Evolutionary conservation across 2,329 filamentous ascomycete species (phyloP), one percentile per base, ranked within the genome.

Genomic region (Pseudopithomyces maydicus): DNA sequence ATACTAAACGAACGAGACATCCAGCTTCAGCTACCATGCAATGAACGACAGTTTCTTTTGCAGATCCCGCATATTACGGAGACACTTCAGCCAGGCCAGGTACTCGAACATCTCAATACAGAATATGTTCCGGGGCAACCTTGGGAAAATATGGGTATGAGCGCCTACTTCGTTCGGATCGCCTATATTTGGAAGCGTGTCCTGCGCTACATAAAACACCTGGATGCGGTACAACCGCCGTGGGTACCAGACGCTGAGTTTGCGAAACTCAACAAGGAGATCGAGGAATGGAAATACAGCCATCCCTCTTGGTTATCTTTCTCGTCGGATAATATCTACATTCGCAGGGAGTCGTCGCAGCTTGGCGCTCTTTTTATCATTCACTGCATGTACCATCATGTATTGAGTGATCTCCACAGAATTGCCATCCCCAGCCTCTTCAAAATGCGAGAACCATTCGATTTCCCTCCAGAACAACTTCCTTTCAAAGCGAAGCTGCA

Each of bases 371-470:
- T 73, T 0, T 66, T 73, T 17, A 65, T 73, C 20, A 67, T 72
- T 8, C 70, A 73, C 36, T 72, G 69, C 67, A 72, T 73, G 69
- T 73, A 73, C 38, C 69, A 73, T 36, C 70, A 73, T 42, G 70
- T 72, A 2, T 58, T 71, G 52, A 71, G 69, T 49, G 70, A 73
- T 35, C 63, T 73, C 4, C 69, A 73, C 49, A 65, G 70, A 8
- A 72, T 73, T 17, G 61, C 70, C 7, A 59, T 73, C 1, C 70
- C 70, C 8, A 68, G 70, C 2, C 64, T 73, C 4, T 73, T 71
- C 57, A 70, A 69, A 32, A 68, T 69, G 26, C 69, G 70, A 20
- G 65, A 71, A 36, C 68, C 68, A 0, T 73, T 71, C 32, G 48
- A 61, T 2, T 73, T 73, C 23, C 69, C 70, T 8, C 51, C 63